A percentile compares a stretch with the other conserved stretches of the same genome.
Conservation (phyloP, 192 early-diverging fungal genomes). For the Thoreauomyces humboldtii region DNA sequence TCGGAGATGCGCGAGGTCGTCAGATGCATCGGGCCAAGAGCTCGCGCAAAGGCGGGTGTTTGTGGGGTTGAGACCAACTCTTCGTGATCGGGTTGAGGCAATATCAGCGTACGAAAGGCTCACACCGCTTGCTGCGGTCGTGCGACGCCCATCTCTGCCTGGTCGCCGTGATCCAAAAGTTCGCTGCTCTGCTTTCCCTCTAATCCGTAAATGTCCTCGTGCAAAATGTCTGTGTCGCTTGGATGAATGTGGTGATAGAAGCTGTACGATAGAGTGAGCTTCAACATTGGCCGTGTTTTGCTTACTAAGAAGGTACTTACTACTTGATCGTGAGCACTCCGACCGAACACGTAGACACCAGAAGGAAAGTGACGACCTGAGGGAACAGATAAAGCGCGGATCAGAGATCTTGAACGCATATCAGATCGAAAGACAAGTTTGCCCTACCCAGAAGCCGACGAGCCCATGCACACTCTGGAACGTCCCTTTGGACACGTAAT, state of each 20-base stretch:
- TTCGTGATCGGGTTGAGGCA: no score
- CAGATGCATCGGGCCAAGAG: no score
- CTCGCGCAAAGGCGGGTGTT: no score
- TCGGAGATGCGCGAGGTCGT: no score
- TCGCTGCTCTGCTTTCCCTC: neutral
- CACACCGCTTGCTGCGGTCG: no score
- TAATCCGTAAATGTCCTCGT: slow-evolving; percentile 7
- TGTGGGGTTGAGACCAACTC: no score
- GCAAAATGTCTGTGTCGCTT: slow-evolving; percentile 32
- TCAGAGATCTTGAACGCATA: neutral
- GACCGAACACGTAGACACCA: neutral
- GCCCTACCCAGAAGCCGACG: slow-evolving; percentile 35
- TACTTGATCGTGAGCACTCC: slow-evolving; percentile 5
- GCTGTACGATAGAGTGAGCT: slow-evolving; percentile 3
- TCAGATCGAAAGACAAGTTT: slow-evolving; percentile 16
- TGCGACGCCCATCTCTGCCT: slow-evolving; percentile 4
- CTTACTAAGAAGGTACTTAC: slow-evolving; percentile 5
- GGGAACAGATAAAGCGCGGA: slow-evolving; percentile 23
- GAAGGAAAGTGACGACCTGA: slow-evolving; percentile 9
- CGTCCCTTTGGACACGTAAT: slow-evolving; percentile 30
- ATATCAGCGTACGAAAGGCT: no score
- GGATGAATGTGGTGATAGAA: slow-evolving; percentile 20
- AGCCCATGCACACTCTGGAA: slow-evolving; percentile 32
- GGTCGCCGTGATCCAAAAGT: neutral
- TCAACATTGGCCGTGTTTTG: neutral